A percentile compares a stretch with the other conserved stretches of the same genome.
phyloP scores from a whole-genome alignment of 441 rosid genomes.

The Bruguiera hainesii region DNA sequence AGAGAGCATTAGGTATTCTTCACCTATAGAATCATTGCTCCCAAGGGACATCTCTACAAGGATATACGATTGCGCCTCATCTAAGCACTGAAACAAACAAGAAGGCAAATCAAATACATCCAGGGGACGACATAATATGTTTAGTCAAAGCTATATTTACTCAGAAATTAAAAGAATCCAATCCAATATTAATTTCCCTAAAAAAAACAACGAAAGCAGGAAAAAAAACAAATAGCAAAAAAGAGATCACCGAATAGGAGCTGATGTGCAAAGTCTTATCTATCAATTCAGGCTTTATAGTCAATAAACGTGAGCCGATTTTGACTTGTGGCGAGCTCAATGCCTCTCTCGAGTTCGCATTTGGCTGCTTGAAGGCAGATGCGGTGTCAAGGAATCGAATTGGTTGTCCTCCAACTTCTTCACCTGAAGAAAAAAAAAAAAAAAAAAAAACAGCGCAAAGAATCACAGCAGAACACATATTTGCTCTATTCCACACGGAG shows the following conservation, averaged over 20 bases:
- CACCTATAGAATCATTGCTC: slow-evolving; percentile 43
- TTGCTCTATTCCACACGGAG: background rate
- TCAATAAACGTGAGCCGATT: slow-evolving; percentile 55
- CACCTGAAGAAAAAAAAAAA: slow-evolving; percentile 34
- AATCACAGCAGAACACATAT: background rate
- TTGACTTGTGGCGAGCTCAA: slow-evolving; percentile 51
- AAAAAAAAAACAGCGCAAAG: background rate
- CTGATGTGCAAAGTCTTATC: slow-evolving; percentile 69
- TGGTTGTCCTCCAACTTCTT: slow-evolving; percentile 68
- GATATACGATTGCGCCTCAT: slow-evolving; percentile 66
- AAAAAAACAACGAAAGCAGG: background rate
- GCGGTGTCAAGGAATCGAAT: slow-evolving; percentile 51
- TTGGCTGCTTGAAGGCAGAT: slow-evolving; percentile 57
- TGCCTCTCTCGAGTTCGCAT: slow-evolving; percentile 66
- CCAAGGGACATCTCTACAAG: slow-evolving; percentile 60
- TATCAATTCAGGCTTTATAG: slow-evolving; percentile 56
- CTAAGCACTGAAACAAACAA: slow-evolving; percentile 57
- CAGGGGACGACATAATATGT: background rate
- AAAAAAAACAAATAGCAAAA: background rate
- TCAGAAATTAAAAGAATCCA: background rate
- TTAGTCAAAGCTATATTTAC: background rate
- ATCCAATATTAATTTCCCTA: slow-evolving; percentile 1
- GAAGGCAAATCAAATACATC: slow-evolving; percentile 1
- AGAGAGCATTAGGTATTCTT: slow-evolving; percentile 41
- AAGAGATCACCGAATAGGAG: slow-evolving; percentile 53